A percentile compares a stretch with the other conserved stretches of the same genome.
These are phyloP conservation scores for Leccinum subrobustum DNA, from an alignment of 1,284 basidiomycete species.

Conservation along the genomic window DNA sequence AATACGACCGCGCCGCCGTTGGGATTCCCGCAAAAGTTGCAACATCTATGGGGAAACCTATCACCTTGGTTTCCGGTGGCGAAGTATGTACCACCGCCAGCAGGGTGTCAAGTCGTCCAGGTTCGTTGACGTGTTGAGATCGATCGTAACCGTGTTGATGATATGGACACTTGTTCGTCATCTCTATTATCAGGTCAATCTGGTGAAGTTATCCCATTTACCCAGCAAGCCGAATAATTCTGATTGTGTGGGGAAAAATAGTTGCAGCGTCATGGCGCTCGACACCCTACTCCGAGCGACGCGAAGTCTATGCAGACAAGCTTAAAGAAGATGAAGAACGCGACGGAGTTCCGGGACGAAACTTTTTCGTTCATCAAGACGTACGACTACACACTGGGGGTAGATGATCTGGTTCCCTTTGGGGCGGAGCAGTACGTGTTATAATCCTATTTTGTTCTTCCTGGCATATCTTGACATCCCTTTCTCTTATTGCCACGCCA, in stretches of 20 bases:
- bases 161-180: not conserved
- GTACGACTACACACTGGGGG: conserved; percentile 57
- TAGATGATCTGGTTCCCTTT: conserved; percentile 61
- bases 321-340: conserved; percentile 50
- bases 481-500: too few species aligned
- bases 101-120: not conserved
- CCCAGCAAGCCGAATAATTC: not conserved
- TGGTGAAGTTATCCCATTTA: not conserved
- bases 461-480: not conserved
- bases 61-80: not conserved
- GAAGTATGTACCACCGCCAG: not conserved
- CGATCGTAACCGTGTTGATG: not conserved
- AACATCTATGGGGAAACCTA: not conserved
- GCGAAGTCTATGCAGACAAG: conserved; percentile 45
- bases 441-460: not conserved
- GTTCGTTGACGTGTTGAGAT: not conserved
- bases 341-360: conserved; percentile 41
- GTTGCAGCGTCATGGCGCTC: conserved; percentile 81
- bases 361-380: conserved; percentile 57
- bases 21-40: not conserved
- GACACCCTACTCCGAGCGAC: conserved; percentile 65
- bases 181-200: not conserved
- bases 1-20: not conserved
- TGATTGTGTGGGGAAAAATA: conserved; percentile 27
- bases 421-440: conserved; percentile 67